Base-by-base conservation (phyloP, 75 land plant species). In the Pinus tabuliformis region DNA sequence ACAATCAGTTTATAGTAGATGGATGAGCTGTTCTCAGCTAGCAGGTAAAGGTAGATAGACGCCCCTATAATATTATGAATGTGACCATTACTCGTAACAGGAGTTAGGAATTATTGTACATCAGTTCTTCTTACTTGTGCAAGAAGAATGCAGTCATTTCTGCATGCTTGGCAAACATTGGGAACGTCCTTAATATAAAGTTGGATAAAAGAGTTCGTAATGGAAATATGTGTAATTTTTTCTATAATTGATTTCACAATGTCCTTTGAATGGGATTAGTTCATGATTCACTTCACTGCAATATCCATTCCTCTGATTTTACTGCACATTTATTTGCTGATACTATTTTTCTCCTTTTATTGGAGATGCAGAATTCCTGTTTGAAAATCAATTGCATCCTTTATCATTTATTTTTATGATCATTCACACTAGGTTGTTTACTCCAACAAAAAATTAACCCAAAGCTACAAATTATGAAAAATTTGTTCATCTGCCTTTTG, bases 1-100 rank as follows among this genome's bases (percentile, higher is more conserved):
- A 88, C 52, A 86, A 85, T 56, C 90, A 88, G 39, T 88, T 88
- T 58, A 82, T 82, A 78, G 85, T 88, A 17, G 90, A 85, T 78
- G 87, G 82, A 18, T 85, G 63, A 80, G 37, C 39, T 20, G 59
- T 13, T 75, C 45, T 59, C 16, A 54, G 45, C 78, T 33, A 33
- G n/a, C 16, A 12, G 6, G 52, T 20, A 68, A 68, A 20, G 42
- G 18, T 16, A 64, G 42, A 64, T 17, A 17, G 26, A 7, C 18
- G 39, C 24, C 42, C 42, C 72, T 49, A 49, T 49, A 49, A 49
- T 49, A 11, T 49, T 49, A 49, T 11, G 54, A 11, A 18, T 68
- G 54, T 45, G 11, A 68, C 21, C 42, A 20, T 45, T n/a, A 42
- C 11, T 4, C 3, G 8, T 68, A 3, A 28, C 13, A 33, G 30